Percentiles rank a stretch among this genome's conserved stretches.
Evolutionary conservation across 441 rosid genomes (phyloP).

Genomic region (Erysimum cheiri): DNA sequence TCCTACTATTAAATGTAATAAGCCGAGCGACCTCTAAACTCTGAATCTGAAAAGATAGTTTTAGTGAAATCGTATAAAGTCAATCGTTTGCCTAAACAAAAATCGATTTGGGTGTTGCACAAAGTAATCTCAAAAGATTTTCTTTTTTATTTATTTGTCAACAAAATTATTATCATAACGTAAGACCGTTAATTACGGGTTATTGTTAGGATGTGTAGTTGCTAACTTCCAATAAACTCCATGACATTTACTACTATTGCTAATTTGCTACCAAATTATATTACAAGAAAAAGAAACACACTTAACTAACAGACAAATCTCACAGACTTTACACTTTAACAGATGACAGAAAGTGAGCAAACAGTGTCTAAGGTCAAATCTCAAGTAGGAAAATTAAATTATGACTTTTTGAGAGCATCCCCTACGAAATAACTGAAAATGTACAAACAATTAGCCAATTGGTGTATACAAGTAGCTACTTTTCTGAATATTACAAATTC

Average conservation of each 20-base stretch:
- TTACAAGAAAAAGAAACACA: conserved; percentile 22
- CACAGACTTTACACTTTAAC: conserved; percentile 33
- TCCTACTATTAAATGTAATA: neutral
- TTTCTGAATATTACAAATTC: conserved; percentile 15
- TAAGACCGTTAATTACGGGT: conserved; percentile 41
- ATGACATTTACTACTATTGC: conserved; percentile 26
- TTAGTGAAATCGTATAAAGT: too few species aligned
- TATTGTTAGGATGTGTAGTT: conserved; percentile 24
- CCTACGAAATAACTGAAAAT: neutral
- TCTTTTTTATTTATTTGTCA: neutral
- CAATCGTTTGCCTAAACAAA: too few species aligned
- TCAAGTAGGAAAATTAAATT: conserved; percentile 27
- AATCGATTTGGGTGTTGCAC: too few species aligned
- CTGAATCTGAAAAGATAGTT: too few species aligned
- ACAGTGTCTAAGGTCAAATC: conserved; percentile 38
- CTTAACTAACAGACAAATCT: conserved; percentile 35
- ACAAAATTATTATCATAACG: conserved; percentile 1
- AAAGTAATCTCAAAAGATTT: too few species aligned
- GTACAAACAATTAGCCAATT: conserved; percentile 28
- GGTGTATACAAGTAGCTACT: conserved; percentile 5
- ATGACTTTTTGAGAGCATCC: conserved; percentile 34
- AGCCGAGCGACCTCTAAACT: neutral
- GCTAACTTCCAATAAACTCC: conserved; percentile 29
- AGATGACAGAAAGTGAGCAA: conserved; percentile 17
- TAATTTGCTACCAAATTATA: conserved; percentile 33